These are phyloP conservation scores for Leccinum obscurum DNA, from an alignment of 768 basidiomycete genomes.

Conservation along the genomic window DNA sequence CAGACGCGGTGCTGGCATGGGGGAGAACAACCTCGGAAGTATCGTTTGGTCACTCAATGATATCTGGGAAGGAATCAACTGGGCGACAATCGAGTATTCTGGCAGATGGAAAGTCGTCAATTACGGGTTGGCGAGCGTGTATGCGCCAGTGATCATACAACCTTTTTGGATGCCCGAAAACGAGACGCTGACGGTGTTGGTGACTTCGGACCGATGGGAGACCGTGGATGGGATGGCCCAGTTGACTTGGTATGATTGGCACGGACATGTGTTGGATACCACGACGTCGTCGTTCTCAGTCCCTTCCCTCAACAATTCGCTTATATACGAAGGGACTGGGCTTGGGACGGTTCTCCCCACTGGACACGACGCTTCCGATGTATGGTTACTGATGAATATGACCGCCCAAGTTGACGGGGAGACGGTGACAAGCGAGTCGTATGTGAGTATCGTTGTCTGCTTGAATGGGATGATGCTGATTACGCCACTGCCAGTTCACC, in stretches of 20 bases:
- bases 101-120: constrained; percentile 62
- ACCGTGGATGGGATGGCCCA: constrained; percentile 45
- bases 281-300: constrained; percentile 41
- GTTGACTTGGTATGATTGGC: constrained; percentile 61
- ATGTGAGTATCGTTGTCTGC: constrained; percentile 36
- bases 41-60: constrained; percentile 62
- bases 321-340: constrained; percentile 42
- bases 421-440: constrained; percentile 51
- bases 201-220: constrained; percentile 53
- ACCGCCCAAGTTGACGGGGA: constrained; percentile 43
- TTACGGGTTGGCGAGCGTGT: constrained; percentile 47
- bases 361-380: constrained; percentile 41
- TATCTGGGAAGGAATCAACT: constrained; percentile 59
- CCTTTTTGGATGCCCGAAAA: constrained; percentile 59
- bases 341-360: constrained; percentile 46
- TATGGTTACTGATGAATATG: constrained; percentile 52
- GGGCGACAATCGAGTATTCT: constrained; percentile 56
- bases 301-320: constrained; percentile 51
- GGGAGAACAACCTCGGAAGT: constrained; percentile 58
- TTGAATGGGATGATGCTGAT: neutral
- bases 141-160: constrained; percentile 49
- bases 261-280: constrained; percentile 40
- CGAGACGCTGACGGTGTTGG: constrained; percentile 47
- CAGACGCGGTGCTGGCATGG: constrained; percentile 55
- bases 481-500: constrained; percentile 45